phyloP scores from a whole-genome alignment of 129 eudicot species.

The Pseudognaphalium luteoalbum region DNA sequence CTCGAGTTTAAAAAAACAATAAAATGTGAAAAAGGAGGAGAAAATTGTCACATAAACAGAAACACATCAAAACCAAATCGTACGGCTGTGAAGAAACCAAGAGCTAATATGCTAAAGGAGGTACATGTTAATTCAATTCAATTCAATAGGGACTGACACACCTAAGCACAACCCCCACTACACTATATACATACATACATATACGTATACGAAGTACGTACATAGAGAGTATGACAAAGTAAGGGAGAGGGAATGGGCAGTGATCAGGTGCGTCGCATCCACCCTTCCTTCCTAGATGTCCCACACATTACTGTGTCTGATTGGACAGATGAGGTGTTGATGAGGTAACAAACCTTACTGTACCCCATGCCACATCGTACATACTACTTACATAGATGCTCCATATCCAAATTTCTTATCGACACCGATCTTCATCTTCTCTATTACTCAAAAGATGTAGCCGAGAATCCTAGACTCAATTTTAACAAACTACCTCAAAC shows the following conservation, averaged over 20 bases:
- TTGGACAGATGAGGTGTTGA: conserved; percentile 30
- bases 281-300: neutral
- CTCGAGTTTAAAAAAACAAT: conserved; percentile 14
- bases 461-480: too few relatives aligned
- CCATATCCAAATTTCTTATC: neutral
- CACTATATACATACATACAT: neutral
- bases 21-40: conserved; percentile 18
- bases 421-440: neutral
- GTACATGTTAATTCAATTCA: neutral
- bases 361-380: conserved; percentile 19
- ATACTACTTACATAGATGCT: neutral
- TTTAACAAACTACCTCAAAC: too few relatives aligned
- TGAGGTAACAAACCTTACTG: conserved; percentile 17
- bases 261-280: conserved; percentile 28
- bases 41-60: conserved; percentile 22
- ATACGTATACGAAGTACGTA: too few relatives aligned
- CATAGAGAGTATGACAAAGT: conserved; percentile 16
- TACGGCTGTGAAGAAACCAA: conserved; percentile 28
- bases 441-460: neutral
- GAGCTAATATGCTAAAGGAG: neutral
- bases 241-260: conserved; percentile 27
- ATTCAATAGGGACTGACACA: conserved; percentile 25
- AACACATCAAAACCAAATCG: conserved; percentile 23
- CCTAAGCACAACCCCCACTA: conserved; percentile 26
- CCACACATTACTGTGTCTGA: conserved; percentile 25